Base-by-base conservation (phyloP, 176 grass and related monocot species). In the Bolboschoenus planiculmis region DNA sequence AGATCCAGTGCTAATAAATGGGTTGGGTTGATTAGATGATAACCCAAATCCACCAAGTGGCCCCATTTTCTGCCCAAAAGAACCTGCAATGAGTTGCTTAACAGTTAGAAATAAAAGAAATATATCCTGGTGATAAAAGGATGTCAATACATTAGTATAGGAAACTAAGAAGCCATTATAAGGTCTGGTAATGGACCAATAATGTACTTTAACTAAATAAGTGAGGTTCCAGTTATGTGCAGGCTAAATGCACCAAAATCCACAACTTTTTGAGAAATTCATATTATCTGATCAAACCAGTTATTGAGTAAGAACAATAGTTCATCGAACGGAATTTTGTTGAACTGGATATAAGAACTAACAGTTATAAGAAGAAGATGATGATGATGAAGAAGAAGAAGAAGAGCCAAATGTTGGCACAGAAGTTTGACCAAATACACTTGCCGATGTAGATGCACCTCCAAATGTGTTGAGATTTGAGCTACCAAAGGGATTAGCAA, bases 21-120 rank as follows among this genome's bases (percentile, higher is more conserved):
- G 58, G 15, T 65, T 82, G 7, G 37, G 10, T 30, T 76, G 72
- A 30, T 33, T 76, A 76, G 24, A 50, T 76, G 44, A 50, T 39
- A 57, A 81, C 21, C 57, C 79, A 65, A 81, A 46, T 24, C 51
- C 78, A 80, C 35, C 55, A 80, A 59, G 59, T 61, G 79, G 18
- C 16, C 33, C 79, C 14, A 57, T 81, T 59, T 63, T 81, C 36
- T 81, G 57, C 58, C 57, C 79, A 43, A 64, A 81, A 47, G 79
- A 62, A 65, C 39, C 79, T 81, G 58, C 24, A 80, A 42, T 13
- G 53, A 60, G 5, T 57, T 39, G 36, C 56, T 47, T 47, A 46
- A 30, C 4, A 30, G 24, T 76, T 50, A 76, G 23, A 18, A 46
- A 16, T 34, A 21, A 60, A 29, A 64, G 20, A 64, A 1, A 62